Evolutionary conservation across 208 protist genomes (phyloP).

Genomic region (Wallacemonas sp.): DNA sequence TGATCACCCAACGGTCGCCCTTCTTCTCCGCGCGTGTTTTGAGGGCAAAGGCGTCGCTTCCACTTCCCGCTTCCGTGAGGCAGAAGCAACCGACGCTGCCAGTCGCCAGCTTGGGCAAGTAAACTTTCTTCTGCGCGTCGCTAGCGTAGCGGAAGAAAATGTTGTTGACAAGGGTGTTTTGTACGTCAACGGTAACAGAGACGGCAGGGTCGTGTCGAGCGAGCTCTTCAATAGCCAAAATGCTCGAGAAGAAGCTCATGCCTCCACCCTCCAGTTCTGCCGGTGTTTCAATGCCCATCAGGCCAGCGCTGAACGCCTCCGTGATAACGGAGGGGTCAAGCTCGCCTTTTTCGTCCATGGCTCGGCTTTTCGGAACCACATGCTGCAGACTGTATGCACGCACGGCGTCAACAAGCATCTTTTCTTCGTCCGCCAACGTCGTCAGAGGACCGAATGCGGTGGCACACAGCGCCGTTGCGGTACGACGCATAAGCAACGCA

Average conservation of each 20-base stretch:
- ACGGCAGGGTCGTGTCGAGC: constrained; percentile 87
- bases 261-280: constrained; percentile 58
- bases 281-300: constrained; percentile 86
- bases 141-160: constrained; percentile 81
- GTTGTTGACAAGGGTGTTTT: constrained; percentile 92
- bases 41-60: constrained; percentile 92
- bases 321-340: constrained; percentile 66
- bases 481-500: constrained; percentile 36
- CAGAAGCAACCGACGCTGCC: constrained; percentile 91
- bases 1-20: constrained; percentile 87
- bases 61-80: constrained; percentile 80
- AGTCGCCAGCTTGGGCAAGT: constrained; percentile 82
- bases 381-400: constrained; percentile 56
- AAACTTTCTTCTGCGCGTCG: constrained; percentile 80
- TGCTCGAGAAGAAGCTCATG: constrained; percentile 73
- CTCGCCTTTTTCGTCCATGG: constrained; percentile 81
- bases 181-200: constrained; percentile 87
- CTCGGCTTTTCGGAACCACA: constrained; percentile 52
- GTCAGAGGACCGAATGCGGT: constrained; percentile 25
- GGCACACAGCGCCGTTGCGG: background rate
- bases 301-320: constrained; percentile 75
- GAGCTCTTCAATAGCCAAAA: constrained; percentile 86
- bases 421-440: constrained; percentile 60
- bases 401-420: constrained; percentile 71
- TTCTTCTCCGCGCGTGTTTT: constrained; percentile 84